Percentiles rank a stretch among this genome's conserved stretches.
These are phyloP conservation scores for Hypsizygus marmoreus DNA, from an alignment of 768 basidiomycete genomes.

Conservation along the genomic window DNA sequence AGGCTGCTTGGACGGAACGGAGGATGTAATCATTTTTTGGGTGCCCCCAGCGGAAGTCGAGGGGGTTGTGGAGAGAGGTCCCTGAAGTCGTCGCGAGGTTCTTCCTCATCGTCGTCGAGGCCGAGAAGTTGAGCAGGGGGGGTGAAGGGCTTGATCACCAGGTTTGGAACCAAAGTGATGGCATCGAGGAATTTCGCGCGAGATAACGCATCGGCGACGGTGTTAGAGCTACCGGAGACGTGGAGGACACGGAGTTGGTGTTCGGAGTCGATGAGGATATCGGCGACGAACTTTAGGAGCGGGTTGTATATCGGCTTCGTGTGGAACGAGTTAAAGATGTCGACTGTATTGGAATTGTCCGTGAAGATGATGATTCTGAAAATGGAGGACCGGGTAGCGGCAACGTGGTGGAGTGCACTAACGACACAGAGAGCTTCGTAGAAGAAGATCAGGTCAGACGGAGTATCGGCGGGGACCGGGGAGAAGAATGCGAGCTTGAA, in stretches of 20 bases:
- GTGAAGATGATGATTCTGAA: conserved; percentile 22
- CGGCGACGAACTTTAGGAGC: conserved; percentile 24
- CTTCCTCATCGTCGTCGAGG: too few species aligned
- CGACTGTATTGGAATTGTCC: conserved; percentile 29
- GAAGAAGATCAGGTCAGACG: conserved; percentile 19
- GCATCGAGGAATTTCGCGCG: background rate
- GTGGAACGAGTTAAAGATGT: conserved; percentile 27
- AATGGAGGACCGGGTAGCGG: background rate
- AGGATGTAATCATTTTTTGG: conserved; percentile 15
- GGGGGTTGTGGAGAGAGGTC: too few species aligned
- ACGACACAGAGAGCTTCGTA: conserved; percentile 13
- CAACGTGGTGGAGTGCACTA: background rate
- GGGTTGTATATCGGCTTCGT: conserved; percentile 23
- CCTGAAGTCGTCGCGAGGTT: too few species aligned
- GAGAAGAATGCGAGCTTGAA: conserved; percentile 11
- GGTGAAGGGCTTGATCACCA: background rate
- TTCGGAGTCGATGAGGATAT: conserved; percentile 10
- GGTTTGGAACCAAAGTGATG: background rate
- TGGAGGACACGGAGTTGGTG: background rate
- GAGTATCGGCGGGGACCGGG: background rate
- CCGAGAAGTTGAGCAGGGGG: background rate
- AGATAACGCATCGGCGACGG: background rate
- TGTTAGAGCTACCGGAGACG: background rate
- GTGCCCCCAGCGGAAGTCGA: too few species aligned
- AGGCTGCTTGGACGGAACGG: conserved; percentile 26